Evolutionary conservation across 2,329 filamentous ascomycete genomes (phyloP), one percentile per base, ranked within the genome.

Genomic region (Rosellinia necatrix): DNA sequence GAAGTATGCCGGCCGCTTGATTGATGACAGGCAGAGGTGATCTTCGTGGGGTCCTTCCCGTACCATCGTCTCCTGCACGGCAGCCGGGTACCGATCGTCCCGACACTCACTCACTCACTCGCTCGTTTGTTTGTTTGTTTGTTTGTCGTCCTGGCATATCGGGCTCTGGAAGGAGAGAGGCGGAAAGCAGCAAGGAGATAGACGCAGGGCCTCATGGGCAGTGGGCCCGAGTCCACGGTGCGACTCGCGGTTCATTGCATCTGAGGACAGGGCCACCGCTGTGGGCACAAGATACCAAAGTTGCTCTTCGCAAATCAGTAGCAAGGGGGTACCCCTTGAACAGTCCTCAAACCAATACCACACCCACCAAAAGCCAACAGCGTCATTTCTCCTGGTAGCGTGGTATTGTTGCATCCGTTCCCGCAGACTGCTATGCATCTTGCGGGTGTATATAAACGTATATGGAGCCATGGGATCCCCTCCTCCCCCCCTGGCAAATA

Each of bases 271-370:
- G 53, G 48, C 51, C 35, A 51, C 51, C 35, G 46, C 25, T 25
- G 47, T 49, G 44, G 38, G 38, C n/a, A n/a, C n/a, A n/a, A n/a
- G n/a, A n/a, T n/a, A n/a, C n/a, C n/a, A n/a, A 43, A 38, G 8
- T 19, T 21, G 10, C 15, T 27, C 19, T 52, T 43, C 56, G 56
- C 43, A 53, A 46, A 59, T 55, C 56, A 44, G 56, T 38, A 53
- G 40, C 53, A 59, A 35, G 53, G 56, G 41, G 27, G 7, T 35
- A 5, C 3, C 32, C 46, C 46, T 22, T 27, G 24, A 8, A 9
- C 35, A 24, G 25, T 12, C 7, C 2, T 15, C 6, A 15, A 7
- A 2, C 13, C 22, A 15, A 8, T 17, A 8, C 7, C 22, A 59
- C 56, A 56, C 53, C 22, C 46, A 9, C 34, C 21, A 25, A 50